These are phyloP conservation scores for Prunus mira DNA, from an alignment of 306 rosid genomes.

Conservation along the genomic window DNA sequence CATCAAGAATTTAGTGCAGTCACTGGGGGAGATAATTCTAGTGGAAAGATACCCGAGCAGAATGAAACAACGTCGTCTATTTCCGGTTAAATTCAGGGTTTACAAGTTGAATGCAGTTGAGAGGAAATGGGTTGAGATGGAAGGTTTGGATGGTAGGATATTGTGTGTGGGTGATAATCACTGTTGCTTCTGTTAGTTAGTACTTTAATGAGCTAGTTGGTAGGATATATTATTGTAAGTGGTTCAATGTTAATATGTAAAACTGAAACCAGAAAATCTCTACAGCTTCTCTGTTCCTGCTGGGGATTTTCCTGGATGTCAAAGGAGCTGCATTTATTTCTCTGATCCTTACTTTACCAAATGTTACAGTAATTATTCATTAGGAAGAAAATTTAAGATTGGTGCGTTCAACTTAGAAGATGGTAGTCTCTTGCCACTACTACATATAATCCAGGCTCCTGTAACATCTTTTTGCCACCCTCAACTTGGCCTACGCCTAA, in stretches of 20 bases:
- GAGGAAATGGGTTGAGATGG: conserved; percentile 10
- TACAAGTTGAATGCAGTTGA: background rate
- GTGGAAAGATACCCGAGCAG: background rate
- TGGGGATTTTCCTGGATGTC: conserved; percentile 19
- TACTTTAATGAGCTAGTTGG: too few relatives aligned
- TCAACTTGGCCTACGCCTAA: background rate
- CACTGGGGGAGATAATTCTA: background rate
- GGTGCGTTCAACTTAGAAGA: conserved; percentile 18
- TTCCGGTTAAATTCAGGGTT: background rate
- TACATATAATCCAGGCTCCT: background rate
- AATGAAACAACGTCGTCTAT: background rate
- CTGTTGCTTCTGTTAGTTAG: background rate
- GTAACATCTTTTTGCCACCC: conserved; percentile 17
- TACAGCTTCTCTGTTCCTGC: conserved; percentile 26
- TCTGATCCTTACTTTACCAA: background rate
- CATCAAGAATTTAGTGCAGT: background rate
- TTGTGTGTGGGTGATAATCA: conserved; percentile 19
- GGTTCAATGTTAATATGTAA: too few relatives aligned
- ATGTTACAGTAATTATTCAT: background rate
- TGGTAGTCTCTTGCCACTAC: background rate
- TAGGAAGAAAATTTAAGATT: background rate
- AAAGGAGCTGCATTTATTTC: conserved; percentile 29
- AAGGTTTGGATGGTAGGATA: conserved; percentile 21
- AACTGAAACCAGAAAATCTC: too few relatives aligned
- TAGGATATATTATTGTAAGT: too few relatives aligned